A percentile compares a stretch with the other conserved stretches of the same genome.
Evolutionary conservation across 176 grass and related monocot genomes (phyloP).

Genomic region (Juncus inflexus): DNA sequence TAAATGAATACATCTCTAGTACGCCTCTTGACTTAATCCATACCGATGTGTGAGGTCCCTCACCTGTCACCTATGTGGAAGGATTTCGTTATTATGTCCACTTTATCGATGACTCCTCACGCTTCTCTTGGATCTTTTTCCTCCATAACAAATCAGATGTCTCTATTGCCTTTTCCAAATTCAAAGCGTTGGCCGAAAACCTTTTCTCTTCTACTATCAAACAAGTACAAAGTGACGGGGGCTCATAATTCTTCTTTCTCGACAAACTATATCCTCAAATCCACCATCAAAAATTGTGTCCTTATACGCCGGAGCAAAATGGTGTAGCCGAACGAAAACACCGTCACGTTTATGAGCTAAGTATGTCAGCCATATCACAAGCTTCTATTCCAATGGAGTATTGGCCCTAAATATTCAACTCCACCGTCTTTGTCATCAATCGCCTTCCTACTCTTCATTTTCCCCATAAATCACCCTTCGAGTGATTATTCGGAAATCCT

Average conservation of each 20-base stretch:
- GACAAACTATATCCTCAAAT: background rate
- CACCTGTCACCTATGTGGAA: no score
- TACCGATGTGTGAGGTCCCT: no score
- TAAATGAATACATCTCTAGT: no score
- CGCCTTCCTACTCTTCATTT: background rate
- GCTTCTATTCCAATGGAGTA: no score
- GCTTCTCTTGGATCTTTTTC: background rate
- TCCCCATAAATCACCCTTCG: background rate
- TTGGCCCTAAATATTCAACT: background rate
- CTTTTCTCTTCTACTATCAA: background rate
- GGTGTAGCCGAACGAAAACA: background rate
- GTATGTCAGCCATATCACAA: no score
- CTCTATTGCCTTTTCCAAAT: background rate
- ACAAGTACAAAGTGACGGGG: background rate
- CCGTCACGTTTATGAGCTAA: no score
- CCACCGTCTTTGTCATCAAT: background rate
- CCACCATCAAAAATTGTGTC: background rate
- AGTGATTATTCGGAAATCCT: background rate
- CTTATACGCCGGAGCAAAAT: background rate
- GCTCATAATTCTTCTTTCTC: background rate
- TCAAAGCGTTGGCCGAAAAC: background rate
- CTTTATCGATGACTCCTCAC: conserved; percentile 14
- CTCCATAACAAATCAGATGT: background rate
- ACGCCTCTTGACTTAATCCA: no score
- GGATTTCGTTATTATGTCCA: background rate